These are phyloP conservation scores for Mycena belliarum DNA, from an alignment of 768 basidiomycete genomes.

Conservation along the genomic window DNA sequence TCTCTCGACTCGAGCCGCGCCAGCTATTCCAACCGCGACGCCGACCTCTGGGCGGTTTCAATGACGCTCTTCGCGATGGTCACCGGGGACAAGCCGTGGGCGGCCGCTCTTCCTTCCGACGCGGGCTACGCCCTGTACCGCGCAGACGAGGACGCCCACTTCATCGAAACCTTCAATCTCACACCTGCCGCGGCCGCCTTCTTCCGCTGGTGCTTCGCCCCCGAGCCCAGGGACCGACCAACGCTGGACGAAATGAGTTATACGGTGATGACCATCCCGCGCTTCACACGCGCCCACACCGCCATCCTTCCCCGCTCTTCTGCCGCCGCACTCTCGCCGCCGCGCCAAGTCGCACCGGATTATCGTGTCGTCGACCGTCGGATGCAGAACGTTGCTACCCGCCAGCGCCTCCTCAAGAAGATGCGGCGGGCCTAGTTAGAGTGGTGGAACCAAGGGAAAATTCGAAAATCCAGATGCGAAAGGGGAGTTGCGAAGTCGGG, in stretches of 20 bases:
- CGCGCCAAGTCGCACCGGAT: neutral
- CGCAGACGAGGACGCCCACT: neutral
- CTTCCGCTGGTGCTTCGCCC: constrained; percentile 2
- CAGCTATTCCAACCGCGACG: neutral
- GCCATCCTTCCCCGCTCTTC: neutral
- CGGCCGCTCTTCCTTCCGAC: neutral
- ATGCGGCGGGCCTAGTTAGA: no score
- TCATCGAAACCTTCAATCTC: neutral
- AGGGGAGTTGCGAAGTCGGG: no score
- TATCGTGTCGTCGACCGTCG: neutral
- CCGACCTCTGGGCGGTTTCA: neutral
- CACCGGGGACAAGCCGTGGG: neutral
- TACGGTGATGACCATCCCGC: neutral
- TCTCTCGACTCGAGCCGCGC: neutral
- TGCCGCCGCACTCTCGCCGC: neutral
- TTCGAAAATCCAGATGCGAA: no score
- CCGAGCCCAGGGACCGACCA: neutral
- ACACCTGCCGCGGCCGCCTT: neutral
- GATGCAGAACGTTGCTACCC: neutral
- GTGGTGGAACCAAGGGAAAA: no score
- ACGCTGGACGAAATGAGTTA: no score
- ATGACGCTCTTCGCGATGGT: neutral
- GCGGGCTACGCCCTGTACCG: neutral
- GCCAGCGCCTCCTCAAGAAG: neutral
- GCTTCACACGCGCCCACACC: neutral